Evolutionary conservation across 2,329 filamentous ascomycete species (phyloP).

Genomic region (Fusarium domesticum): DNA sequence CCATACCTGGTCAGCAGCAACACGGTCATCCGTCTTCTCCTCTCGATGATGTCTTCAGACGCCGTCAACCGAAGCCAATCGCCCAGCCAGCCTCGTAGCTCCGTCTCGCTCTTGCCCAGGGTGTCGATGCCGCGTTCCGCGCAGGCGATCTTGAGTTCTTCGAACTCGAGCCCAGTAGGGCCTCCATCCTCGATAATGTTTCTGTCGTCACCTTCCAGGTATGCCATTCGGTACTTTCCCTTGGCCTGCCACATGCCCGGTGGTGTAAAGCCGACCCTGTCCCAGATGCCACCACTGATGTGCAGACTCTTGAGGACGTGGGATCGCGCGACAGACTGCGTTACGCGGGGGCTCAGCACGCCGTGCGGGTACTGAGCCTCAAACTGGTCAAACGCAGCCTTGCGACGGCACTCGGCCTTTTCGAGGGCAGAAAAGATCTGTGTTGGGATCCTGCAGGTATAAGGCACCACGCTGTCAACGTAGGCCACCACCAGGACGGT

Average conservation of each 20-base stretch:
- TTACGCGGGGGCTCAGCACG: slow-evolving; percentile 34
- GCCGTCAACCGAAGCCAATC: slow-evolving; percentile 49
- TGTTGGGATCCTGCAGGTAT: slow-evolving; percentile 76
- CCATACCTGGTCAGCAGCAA: slow-evolving; percentile 42
- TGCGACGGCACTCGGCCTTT: slow-evolving; percentile 52
- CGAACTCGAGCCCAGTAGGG: slow-evolving; percentile 49
- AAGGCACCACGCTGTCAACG: slow-evolving; percentile 69
- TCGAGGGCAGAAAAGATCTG: slow-evolving; percentile 62
- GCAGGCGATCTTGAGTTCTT: slow-evolving; percentile 69
- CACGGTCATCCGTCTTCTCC: slow-evolving; percentile 38
- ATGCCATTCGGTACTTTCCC: slow-evolving; percentile 54
- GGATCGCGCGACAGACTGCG: slow-evolving; percentile 28
- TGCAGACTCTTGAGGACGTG: slow-evolving; percentile 45
- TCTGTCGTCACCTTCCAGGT: slow-evolving; percentile 67
- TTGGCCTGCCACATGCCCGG: slow-evolving; percentile 51
- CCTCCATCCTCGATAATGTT: slow-evolving; percentile 65
- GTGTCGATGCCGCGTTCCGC: slow-evolving; percentile 65
- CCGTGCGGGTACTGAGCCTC: slow-evolving; percentile 35
- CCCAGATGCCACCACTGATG: slow-evolving; percentile 49
- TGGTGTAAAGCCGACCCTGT: slow-evolving; percentile 47
- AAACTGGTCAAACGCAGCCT: slow-evolving; percentile 46
- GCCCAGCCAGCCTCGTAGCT: slow-evolving; percentile 47
- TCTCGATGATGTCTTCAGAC: slow-evolving; percentile 36
- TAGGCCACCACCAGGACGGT: slow-evolving; percentile 75
- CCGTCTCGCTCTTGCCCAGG: slow-evolving; percentile 53